These are phyloP conservation scores for Poronia punctata DNA, from an alignment of 495 filamentous ascomycete genomes.

Conservation along the genomic window DNA sequence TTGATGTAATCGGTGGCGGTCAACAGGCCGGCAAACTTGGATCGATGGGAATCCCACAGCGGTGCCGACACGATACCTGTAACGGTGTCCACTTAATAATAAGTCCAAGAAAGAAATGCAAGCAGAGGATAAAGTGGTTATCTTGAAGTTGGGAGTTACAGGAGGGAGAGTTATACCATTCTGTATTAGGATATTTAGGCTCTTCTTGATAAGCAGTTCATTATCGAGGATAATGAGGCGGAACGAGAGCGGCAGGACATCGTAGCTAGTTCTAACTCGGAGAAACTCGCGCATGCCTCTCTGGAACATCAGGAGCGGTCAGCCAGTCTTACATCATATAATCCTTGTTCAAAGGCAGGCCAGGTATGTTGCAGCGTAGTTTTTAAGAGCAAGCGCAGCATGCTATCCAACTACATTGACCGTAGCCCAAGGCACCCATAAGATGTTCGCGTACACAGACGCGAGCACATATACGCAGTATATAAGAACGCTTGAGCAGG, in stretches of 20 bases:
- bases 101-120: too few species aligned
- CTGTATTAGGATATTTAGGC: conserved; percentile 90
- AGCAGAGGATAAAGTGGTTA: conserved; percentile 2
- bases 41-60: conserved; percentile 92
- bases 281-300: conserved; percentile 91
- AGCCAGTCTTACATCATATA: conserved; percentile 5
- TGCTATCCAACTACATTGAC: too few species aligned
- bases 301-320: conserved; percentile 34
- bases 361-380: too few species aligned
- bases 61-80: conserved; percentile 96
- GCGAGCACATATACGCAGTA: too few species aligned
- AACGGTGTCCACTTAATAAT: conserved; percentile 10
- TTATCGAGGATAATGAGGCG: conserved; percentile 95
- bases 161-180: conserved; percentile 81
- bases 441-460: too few species aligned
- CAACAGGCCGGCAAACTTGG: conserved; percentile 87
- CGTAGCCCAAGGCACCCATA: too few species aligned
- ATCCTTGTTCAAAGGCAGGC: too few species aligned
- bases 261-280: conserved; percentile 93
- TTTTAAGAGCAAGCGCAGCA: too few species aligned
- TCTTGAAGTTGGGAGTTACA: too few species aligned
- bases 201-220: conserved; percentile 91
- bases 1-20: conserved; percentile 98
- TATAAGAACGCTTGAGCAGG: too few species aligned
- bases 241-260: conserved; percentile 96